Conservation (phyloP, 2,329 filamentous ascomycete genomes). For the Neonectria hederae region DNA sequence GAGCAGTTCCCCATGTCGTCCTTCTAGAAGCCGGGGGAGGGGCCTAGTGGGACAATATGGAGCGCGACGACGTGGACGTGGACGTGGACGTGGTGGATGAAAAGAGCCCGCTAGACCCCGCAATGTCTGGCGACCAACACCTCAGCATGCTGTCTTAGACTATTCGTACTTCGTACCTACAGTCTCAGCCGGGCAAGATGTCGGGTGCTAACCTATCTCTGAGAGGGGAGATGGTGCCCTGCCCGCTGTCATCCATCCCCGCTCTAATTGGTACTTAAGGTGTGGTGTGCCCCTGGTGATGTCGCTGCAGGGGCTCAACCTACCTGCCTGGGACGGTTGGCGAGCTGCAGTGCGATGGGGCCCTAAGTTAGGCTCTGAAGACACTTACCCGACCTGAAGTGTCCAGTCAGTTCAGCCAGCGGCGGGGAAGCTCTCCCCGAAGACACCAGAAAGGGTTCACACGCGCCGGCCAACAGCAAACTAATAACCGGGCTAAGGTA, state of each 20-base stretch:
- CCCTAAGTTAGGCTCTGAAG: neutral
- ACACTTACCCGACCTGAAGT: neutral
- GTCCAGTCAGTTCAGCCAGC: neutral
- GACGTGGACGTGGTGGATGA: no score
- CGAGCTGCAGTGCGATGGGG: neutral
- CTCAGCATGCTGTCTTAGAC: no score
- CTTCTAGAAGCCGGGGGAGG: conserved; percentile 14
- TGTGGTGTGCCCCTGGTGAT: neutral
- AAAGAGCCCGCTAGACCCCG: neutral
- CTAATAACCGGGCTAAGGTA: neutral
- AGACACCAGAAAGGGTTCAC: neutral
- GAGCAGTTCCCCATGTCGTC: neutral
- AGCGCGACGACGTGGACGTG: no score
- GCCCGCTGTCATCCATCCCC: neutral
- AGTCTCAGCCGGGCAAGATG: neutral
- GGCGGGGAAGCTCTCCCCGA: conserved; percentile 1
- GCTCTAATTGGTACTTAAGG: neutral
- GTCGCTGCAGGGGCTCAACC: neutral
- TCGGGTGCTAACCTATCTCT: neutral
- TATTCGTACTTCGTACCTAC: no score
- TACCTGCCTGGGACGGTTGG: neutral
- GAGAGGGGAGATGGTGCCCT: neutral
- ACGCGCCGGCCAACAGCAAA: neutral
- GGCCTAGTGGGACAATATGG: no score
- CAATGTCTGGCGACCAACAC: neutral